These are phyloP conservation scores for Gentiana dahurica DNA, from an alignment of 257 asterid genomes.

Conservation along the genomic window DNA sequence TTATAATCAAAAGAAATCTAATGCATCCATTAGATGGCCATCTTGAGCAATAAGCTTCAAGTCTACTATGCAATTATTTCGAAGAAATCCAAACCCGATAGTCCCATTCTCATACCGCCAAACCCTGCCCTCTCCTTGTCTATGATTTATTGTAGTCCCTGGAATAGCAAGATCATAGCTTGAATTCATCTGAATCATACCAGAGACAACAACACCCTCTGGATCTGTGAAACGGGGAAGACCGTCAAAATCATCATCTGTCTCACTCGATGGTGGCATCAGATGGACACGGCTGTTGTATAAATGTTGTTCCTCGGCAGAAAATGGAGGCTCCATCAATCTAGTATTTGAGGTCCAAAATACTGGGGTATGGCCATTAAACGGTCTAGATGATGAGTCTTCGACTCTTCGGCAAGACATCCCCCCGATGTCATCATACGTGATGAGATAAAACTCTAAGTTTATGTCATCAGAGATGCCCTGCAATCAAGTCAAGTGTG, in stretches of 20 bases:
- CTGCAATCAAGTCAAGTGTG: conserved; percentile 26
- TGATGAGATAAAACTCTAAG: conserved; percentile 67
- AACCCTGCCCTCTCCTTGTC: conserved; percentile 64
- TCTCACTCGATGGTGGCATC: conserved; percentile 32
- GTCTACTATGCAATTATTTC: conserved; percentile 48
- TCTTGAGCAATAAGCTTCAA: conserved; percentile 48
- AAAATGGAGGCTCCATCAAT: conserved; percentile 50
- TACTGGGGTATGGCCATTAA: conserved; percentile 40
- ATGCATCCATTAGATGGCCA: conserved; percentile 41
- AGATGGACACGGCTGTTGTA: conserved; percentile 51
- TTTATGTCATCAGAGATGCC: conserved; percentile 64
- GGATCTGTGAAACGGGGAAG: conserved; percentile 7
- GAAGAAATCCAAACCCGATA: conserved; percentile 75
- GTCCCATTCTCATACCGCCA: conserved; percentile 72
- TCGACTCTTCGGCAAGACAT: conserved; percentile 76
- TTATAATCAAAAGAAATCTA: conserved; percentile 22
- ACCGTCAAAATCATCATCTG: conserved; percentile 20
- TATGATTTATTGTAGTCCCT: conserved; percentile 34
- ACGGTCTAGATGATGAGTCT: conserved; percentile 39
- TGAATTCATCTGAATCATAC: conserved; percentile 61
- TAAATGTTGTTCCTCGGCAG: conserved; percentile 50
- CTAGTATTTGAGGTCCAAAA: conserved; percentile 64
- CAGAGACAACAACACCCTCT: conserved; percentile 29
- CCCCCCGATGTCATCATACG: conserved; percentile 81
- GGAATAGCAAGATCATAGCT: conserved; percentile 76